Percentiles rank a stretch among this genome's conserved stretches.
phyloP scores from a whole-genome alignment of 2,329 filamentous ascomycete species.

The Beauveria sp. region DNA sequence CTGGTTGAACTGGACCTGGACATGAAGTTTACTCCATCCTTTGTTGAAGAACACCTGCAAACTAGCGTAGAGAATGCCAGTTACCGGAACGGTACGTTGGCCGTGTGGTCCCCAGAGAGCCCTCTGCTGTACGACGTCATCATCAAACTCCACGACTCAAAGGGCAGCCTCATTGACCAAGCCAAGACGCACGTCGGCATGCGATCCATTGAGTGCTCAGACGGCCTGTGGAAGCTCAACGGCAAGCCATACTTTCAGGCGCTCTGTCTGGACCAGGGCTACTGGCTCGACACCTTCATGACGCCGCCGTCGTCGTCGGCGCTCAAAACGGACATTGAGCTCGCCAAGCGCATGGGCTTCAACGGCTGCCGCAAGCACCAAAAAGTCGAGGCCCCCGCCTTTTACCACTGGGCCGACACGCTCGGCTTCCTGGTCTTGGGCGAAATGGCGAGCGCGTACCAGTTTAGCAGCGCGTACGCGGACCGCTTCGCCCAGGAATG shows the following conservation, averaged over 20 bases:
- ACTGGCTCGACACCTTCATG: slow-evolving; percentile 55
- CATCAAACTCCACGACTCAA: too few relatives aligned
- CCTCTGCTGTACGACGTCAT: too few relatives aligned
- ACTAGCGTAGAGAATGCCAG: too few relatives aligned
- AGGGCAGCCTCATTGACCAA: too few relatives aligned
- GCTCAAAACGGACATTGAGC: slow-evolving; percentile 44
- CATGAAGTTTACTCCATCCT: too few relatives aligned
- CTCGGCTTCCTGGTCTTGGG: slow-evolving; percentile 57
- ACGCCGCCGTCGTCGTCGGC: slow-evolving; percentile 44
- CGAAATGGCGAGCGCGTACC: slow-evolving; percentile 54
- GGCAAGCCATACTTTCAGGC: slow-evolving; percentile 52
- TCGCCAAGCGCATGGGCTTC: slow-evolving; percentile 54
- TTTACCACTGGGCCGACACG: slow-evolving; percentile 54
- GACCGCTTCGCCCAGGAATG: slow-evolving; percentile 58
- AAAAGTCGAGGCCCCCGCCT: slow-evolving; percentile 54
- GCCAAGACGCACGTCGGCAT: slow-evolving; percentile 49
- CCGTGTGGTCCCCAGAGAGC: too few relatives aligned
- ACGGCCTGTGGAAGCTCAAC: slow-evolving; percentile 53
- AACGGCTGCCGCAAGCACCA: slow-evolving; percentile 60
- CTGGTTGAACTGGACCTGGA: too few relatives aligned
- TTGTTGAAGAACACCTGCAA: too few relatives aligned
- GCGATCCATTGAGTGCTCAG: slow-evolving; percentile 52
- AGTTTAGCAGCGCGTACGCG: slow-evolving; percentile 37
- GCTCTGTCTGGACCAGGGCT: slow-evolving; percentile 53
- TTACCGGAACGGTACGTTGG: too few relatives aligned